Percentiles rank a stretch among this genome's conserved stretches.
These are phyloP conservation scores for Lentinus polychrous DNA, from an alignment of 1,284 basidiomycete species.

Conservation along the genomic window DNA sequence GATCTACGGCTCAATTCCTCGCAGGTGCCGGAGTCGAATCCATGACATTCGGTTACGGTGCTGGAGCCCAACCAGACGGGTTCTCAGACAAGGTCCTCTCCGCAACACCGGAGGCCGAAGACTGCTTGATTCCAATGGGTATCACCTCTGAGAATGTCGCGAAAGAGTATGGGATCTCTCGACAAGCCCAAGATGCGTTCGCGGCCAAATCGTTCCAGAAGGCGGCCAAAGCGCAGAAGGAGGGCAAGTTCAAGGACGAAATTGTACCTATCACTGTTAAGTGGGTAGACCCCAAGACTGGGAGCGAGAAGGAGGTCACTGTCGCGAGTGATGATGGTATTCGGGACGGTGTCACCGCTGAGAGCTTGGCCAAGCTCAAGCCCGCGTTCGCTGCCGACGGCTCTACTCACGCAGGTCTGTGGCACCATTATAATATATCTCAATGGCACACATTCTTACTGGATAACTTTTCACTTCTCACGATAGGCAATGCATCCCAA, in stretches of 20 bases:
- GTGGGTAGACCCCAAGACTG: slow-evolving; percentile 78
- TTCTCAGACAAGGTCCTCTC: slow-evolving; percentile 79
- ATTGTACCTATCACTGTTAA: slow-evolving; percentile 83
- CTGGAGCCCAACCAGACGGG: slow-evolving; percentile 62
- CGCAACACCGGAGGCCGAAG: slow-evolving; percentile 76
- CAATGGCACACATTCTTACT: too few species aligned
- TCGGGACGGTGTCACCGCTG: slow-evolving; percentile 83
- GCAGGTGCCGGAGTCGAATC: slow-evolving; percentile 90
- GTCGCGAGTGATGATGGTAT: slow-evolving; percentile 92
- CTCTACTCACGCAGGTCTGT: slow-evolving; percentile 78
- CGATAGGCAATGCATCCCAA: slow-evolving; percentile 82
- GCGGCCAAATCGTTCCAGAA: slow-evolving; percentile 84
- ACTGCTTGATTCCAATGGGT: slow-evolving; percentile 96
- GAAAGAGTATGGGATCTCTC: slow-evolving; percentile 66
- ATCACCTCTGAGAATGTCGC: slow-evolving; percentile 97
- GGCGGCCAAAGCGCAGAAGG: slow-evolving; percentile 83
- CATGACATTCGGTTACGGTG: slow-evolving; percentile 86
- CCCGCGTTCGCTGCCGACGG: slow-evolving; percentile 89
- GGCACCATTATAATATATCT: background rate
- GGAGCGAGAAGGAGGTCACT: slow-evolving; percentile 71
- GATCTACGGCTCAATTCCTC: background rate
- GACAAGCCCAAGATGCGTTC: slow-evolving; percentile 78
- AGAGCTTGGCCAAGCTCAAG: slow-evolving; percentile 87
- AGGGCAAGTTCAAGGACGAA: slow-evolving; percentile 88
- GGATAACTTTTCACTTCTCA: background rate